Percentiles rank a stretch among this genome's conserved stretches.
phyloP scores from a whole-genome alignment of 208 protist genomes.

The Acanthamoeba royreba region DNA sequence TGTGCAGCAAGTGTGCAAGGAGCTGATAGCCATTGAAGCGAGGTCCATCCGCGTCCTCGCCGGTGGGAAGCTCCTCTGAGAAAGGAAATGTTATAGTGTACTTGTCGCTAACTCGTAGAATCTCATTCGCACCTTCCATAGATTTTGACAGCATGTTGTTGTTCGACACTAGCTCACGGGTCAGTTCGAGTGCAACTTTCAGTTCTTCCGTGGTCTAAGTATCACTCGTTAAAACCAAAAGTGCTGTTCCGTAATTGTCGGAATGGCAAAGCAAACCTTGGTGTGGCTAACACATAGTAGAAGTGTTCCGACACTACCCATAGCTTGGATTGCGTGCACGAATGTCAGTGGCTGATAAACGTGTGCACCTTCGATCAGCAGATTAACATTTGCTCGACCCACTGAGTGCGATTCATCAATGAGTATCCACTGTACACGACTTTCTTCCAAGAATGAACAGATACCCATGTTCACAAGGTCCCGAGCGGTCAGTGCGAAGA shows the following conservation, averaged over 20 bases:
- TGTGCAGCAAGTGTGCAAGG: constrained; percentile 1
- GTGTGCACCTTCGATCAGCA: constrained; percentile 14
- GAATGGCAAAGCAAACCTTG: background rate
- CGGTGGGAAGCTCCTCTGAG: background rate
- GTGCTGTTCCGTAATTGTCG: background rate
- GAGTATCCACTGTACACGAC: background rate
- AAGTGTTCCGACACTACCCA: background rate
- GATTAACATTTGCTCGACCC: background rate
- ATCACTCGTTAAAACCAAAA: background rate
- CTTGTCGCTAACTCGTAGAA: background rate
- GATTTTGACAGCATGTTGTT: background rate
- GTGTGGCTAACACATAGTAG: background rate
- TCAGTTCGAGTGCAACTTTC: background rate
- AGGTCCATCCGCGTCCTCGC: background rate
- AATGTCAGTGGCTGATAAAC: constrained; percentile 1
- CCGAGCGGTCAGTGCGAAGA: background rate
- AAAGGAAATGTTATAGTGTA: background rate
- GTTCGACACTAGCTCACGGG: background rate
- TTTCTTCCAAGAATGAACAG: background rate
- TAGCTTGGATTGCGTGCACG: background rate
- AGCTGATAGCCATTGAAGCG: constrained; percentile 36
- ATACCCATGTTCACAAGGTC: background rate
- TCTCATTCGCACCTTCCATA: background rate
- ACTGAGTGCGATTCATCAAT: background rate
- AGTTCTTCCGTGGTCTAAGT: background rate